A percentile compares a stretch with the other conserved stretches of the same genome.
Evolutionary conservation across 768 basidiomycete species (phyloP).

Genomic region (Leccinum fibrillosum): DNA sequence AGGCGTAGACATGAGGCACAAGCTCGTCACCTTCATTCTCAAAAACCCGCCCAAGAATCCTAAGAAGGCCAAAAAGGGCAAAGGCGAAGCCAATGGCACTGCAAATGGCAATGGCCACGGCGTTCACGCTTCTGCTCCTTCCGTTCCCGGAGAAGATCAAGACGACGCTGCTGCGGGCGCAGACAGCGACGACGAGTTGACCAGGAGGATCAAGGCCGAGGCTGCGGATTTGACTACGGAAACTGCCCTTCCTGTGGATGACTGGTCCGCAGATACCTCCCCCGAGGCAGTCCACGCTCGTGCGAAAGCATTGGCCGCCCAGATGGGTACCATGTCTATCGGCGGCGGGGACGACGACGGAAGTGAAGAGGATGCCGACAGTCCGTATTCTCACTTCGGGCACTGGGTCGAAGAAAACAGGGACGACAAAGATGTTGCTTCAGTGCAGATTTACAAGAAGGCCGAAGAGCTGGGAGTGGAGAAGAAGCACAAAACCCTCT

Average conservation of each 20-base stretch:
- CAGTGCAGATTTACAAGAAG: conserved; percentile 78
- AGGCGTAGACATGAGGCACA: conserved; percentile 93
- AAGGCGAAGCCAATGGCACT: conserved; percentile 55
- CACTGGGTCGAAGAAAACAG: conserved; percentile 80
- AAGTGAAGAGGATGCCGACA: conserved; percentile 82
- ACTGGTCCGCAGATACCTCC: conserved; percentile 92
- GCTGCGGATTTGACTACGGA: conserved; percentile 72
- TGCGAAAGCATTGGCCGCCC: conserved; percentile 63
- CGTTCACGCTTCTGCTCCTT: conserved; percentile 37
- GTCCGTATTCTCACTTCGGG: conserved; percentile 81
- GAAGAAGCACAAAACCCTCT: conserved; percentile 89
- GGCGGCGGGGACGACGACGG: conserved; percentile 76
- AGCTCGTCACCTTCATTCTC: conserved; percentile 91
- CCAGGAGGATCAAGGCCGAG: conserved; percentile 88
- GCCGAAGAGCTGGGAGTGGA: conserved; percentile 88
- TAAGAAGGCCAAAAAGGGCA: conserved; percentile 59
- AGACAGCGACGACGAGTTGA: conserved; percentile 86
- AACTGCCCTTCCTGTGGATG: conserved; percentile 60
- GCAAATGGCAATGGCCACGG: conserved; percentile 47
- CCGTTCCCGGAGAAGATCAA: conserved; percentile 38
- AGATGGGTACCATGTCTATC: conserved; percentile 49
- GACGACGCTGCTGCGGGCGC: conserved; percentile 45
- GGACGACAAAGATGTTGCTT: conserved; percentile 33
- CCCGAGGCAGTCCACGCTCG: conserved; percentile 85
- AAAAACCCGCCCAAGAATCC: conserved; percentile 94